Base-by-base conservation (phyloP, 176 grass and related monocot species). In the Bolboschoenus planiculmis region DNA sequence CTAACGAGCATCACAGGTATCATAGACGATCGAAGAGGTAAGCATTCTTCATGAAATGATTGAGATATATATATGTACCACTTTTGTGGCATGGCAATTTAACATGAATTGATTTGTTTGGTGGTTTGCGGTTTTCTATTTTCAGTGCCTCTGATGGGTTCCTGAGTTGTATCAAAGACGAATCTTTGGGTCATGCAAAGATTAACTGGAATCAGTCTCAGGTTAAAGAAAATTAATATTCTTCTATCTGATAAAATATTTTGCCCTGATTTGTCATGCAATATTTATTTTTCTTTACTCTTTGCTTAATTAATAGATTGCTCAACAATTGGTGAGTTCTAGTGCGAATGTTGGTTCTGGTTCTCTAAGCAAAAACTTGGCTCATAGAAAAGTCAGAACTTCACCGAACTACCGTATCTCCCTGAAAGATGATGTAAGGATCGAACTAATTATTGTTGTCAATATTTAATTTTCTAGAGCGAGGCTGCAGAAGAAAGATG, bases 371-470 rank as follows among this genome's bases (percentile, higher is more conserved):
- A 82, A 60, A 33, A 44, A 7, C 23, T 44, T 35, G 56, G 77
- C 50, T 54, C 86, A 90, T 21, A 80, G 78, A 37, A 26, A 60
- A 54, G 23, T 74, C 16, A 89, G 74, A 82, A 78, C 87, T 30
- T 86, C 91, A 36, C 83, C 80, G 43, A 93, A 90, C 56, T 74
- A 86, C 55, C 86, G 89, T 39, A 68, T 79, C 3, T 89, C 89
- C 1, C 87, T 97, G 81, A 91, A 97, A 86, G 89, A 93, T 16
- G 91, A 97, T 83, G 94, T 97, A 78, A 93, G 82, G 1, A 82
- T 46, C 23, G 4, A 8, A 54, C 5, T 47, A 31, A n/a, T 7
- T 84, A 40, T 9, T 59, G 15, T 76, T 84, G 68, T 37, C 1
- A 55, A 76, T 15, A 64, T 37, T 60, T 0, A 7, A 24, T 10